Percentiles rank a stretch among this genome's conserved stretches.
Conservation (phyloP, 495 filamentous ascomycete genomes). For the Tuber magnatum region DNA sequence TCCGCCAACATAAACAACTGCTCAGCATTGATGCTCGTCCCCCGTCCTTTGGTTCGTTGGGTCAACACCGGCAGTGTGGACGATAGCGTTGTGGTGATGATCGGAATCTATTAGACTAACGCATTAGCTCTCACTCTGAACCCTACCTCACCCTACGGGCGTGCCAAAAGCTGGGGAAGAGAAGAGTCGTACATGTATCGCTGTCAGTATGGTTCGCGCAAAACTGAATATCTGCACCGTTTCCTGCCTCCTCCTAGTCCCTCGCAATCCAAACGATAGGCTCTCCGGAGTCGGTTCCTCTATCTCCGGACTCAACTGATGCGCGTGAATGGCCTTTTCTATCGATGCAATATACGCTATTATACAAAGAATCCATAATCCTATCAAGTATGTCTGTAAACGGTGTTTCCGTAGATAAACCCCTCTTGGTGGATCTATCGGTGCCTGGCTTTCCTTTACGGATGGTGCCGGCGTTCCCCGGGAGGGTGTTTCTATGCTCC, state of each 20-base stretch:
- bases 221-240: constrained; percentile 30
- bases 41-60: constrained; percentile 21
- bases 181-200: constrained; percentile 24
- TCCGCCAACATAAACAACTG: constrained; percentile 29
- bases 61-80: constrained; percentile 25
- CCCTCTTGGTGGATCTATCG: constrained; percentile 5
- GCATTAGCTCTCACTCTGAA: not conserved
- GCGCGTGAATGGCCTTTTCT: constrained; percentile 21
- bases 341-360: constrained; percentile 23
- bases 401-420: constrained; percentile 15
- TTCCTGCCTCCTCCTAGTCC: constrained; percentile 25
- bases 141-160: too few relatives aligned
- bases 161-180: not conserved
- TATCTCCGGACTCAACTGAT: not conserved
- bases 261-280: constrained; percentile 20
- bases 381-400: constrained; percentile 22
- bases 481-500: not conserved
- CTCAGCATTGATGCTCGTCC: constrained; percentile 16
- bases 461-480: not conserved
- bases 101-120: constrained; percentile 16
- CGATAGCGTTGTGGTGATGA: constrained; percentile 25
- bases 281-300: not conserved
- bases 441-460: not conserved
- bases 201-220: constrained; percentile 25
- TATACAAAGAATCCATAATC: constrained; percentile 22